Base-by-base conservation (phyloP, 441 rosid genomes). In the Croton laevigatus region DNA sequence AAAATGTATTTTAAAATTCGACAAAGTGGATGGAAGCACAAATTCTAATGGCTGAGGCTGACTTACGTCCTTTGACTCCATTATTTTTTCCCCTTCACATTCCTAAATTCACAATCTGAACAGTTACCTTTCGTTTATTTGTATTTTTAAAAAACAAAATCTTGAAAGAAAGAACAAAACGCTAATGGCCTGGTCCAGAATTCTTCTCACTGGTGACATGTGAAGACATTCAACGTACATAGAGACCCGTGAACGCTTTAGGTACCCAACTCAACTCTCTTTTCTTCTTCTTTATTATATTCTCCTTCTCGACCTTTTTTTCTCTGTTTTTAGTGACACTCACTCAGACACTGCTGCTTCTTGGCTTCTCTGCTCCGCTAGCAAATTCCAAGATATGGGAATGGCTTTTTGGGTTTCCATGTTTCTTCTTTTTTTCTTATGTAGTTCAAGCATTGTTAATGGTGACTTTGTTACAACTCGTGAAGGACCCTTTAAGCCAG, bases 401-500 rank as follows among this genome's bases (percentile, higher is more conserved):
- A 34, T 48, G 20, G 2, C 32, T 27, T 27, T 61, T 67, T 46
- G 55, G 23, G 1, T 58, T 40, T 51, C 65, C 22, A 12, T 20
- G 6, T 40, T 68, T 23, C 36, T 42, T 13, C 45, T 71, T 12
- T 7, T 52, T 34, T 38, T 71, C 49, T 38, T 69, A 8, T 9
- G 55, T 72, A 68, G 70, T 59, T 71, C 53, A 57, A 3, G 19
- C 20, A 37, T 46, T 58, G 83, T 81, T 73, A 17, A 67, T 65
- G 81, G 70, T 62, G 80, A 70, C 16, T 70, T 86, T 59, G 78
- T 86, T 20, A 82, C 91, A 1, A 92, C 95, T 59, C 83, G 87
- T 69, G 85, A 90, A 22, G 98, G 95, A 0, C 93, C 98, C 6
- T 89, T 84, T 65, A 52, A 38, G 16, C 97, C 98, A 5, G 83